phyloP scores from a whole-genome alignment of 257 asterid genomes.

The Jacaranda mimosifolia region DNA sequence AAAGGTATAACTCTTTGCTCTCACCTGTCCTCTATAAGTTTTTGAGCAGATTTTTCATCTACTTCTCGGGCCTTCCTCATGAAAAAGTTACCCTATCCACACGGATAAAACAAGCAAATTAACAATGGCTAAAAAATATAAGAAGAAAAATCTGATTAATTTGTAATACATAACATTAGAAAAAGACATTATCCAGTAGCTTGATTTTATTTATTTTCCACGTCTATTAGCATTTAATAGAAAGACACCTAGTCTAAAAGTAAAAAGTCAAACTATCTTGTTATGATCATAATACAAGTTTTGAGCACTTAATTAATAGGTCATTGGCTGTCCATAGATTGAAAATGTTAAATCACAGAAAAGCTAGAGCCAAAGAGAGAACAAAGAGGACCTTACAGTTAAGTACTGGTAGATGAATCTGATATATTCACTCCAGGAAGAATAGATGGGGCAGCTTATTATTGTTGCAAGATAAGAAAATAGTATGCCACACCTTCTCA shows the following conservation, averaged over 20 bases:
- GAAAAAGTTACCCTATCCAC: constrained; percentile 66
- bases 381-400: not conserved
- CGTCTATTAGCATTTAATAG: not conserved
- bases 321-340: not conserved
- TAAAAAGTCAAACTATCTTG: not conserved
- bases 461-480: not conserved
- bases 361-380: not conserved
- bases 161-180: not conserved
- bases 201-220: not conserved
- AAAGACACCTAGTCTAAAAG: not conserved
- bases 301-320: not conserved
- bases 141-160: constrained; percentile 6
- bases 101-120: constrained; percentile 15
- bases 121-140: constrained; percentile 10
- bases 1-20: constrained; percentile 30
- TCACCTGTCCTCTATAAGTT: constrained; percentile 64
- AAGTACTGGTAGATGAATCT: constrained; percentile 6
- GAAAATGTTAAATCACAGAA: not conserved
- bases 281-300: not conserved
- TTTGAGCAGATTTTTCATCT: constrained; percentile 67
- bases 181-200: not conserved
- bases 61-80: constrained; percentile 79
- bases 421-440: not conserved
- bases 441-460: not conserved
- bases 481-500: not conserved